phyloP scores from a whole-genome alignment of 768 basidiomycete genomes.

The Inosperma sp. region DNA sequence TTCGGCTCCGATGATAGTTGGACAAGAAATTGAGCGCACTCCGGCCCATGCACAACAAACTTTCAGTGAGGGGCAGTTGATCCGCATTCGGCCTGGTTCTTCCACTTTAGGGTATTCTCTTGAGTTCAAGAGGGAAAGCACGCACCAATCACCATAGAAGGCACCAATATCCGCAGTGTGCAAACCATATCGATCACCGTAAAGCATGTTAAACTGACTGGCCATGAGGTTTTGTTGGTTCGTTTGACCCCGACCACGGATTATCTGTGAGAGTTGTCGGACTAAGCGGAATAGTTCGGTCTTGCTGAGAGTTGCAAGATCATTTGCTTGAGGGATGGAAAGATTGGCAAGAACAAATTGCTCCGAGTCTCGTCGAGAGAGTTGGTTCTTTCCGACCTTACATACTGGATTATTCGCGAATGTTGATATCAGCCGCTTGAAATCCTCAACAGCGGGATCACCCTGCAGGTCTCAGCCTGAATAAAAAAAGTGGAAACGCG shows the following conservation, averaged over 20 bases:
- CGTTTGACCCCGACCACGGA: not conserved
- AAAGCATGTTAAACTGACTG: not conserved
- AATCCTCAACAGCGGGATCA: not conserved
- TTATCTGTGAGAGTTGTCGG: not conserved
- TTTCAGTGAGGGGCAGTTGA: not conserved
- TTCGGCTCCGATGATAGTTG: not conserved
- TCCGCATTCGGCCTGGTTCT: not conserved
- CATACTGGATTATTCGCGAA: not conserved
- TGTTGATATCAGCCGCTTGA: not conserved
- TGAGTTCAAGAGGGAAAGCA: not conserved
- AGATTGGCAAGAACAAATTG: not conserved
- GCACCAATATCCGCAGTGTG: not conserved
- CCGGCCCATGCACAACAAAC: not conserved
- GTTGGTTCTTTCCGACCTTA: not conserved
- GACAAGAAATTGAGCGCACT: not conserved
- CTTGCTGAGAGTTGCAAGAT: not conserved
- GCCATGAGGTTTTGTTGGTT: slow-evolving; percentile 1
- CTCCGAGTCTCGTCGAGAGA: not conserved
- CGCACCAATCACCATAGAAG: not conserved
- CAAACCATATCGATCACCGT: slow-evolving; percentile 1
- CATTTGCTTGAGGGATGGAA: not conserved
- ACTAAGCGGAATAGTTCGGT: not conserved
- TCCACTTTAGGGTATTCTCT: not conserved
- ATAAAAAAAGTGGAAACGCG: not conserved
- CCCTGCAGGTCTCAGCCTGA: not conserved